Conservation (phyloP, 768 basidiomycete genomes). For the Podaxis sp. region DNA sequence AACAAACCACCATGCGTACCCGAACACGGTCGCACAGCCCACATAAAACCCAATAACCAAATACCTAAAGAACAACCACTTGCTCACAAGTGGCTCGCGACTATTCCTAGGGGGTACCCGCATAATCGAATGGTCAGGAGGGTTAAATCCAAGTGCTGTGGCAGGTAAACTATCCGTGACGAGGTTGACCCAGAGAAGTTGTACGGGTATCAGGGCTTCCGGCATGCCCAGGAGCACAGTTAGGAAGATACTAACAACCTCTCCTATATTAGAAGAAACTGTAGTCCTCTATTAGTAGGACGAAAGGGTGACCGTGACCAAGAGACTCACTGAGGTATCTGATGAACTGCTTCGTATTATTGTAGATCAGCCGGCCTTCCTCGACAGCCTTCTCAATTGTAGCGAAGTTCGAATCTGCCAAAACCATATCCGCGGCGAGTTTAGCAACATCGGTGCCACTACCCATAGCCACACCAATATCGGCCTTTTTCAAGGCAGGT, state of each 20-base stretch:
- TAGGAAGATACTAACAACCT: conserved; percentile 96
- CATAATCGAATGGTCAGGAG: conserved; percentile 96
- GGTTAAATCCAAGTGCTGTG: conserved; percentile 97
- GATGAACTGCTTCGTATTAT: conserved; percentile 99
- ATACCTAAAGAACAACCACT: conserved; percentile 96
- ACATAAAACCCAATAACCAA: conserved; percentile 92
- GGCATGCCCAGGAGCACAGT: conserved; percentile 98
- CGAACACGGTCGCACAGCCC: conserved; percentile 91
- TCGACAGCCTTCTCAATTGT: conserved; percentile 97
- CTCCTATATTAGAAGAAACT: conserved; percentile 97
- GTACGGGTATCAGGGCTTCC: conserved; percentile 97
- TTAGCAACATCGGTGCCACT: conserved; percentile 99
- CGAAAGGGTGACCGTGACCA: conserved; percentile 3
- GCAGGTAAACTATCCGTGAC: conserved; percentile 97
- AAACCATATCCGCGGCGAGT: conserved; percentile 96
- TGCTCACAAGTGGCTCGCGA: conserved; percentile 85
- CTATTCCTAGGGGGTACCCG: conserved; percentile 86
- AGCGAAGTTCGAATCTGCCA: conserved; percentile 95
- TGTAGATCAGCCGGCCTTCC: conserved; percentile 96
- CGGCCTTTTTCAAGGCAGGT: conserved; percentile 93
- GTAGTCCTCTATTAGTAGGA: not conserved
- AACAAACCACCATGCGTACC: conserved; percentile 99
- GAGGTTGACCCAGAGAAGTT: conserved; percentile 97
- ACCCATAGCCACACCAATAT: conserved; percentile 99
- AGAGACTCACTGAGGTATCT: conserved; percentile 83